phyloP scores from a whole-genome alignment of 148 eudicot species.

The Silene uniflora region DNA sequence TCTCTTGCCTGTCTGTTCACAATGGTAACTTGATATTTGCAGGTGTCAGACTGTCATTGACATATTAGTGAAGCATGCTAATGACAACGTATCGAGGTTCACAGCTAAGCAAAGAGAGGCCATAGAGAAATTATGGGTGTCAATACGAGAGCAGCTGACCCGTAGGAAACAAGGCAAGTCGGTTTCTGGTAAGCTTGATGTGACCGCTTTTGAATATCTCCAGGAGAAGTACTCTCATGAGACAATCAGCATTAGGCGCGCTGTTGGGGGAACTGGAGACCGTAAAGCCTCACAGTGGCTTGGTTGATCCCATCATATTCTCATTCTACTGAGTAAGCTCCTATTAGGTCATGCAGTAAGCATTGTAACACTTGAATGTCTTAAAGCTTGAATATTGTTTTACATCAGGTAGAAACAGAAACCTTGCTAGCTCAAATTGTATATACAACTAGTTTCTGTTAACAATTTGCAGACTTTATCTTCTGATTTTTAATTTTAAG shows the following conservation, averaged over 20 bases:
- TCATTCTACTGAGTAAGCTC: neutral
- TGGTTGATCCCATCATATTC: slow-evolving; percentile 39
- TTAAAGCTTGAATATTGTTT: neutral
- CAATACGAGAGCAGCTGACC: slow-evolving; percentile 74
- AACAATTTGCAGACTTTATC: neutral
- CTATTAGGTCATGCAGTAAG: neutral
- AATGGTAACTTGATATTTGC: slow-evolving; percentile 24
- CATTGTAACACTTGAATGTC: neutral
- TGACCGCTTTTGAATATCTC: slow-evolving; percentile 80
- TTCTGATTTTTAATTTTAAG: no score
- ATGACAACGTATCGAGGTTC: slow-evolving; percentile 70
- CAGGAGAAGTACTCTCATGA: slow-evolving; percentile 90
- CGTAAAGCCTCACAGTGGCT: slow-evolving; percentile 84
- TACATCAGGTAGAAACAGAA: neutral
- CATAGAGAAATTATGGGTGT: slow-evolving; percentile 75
- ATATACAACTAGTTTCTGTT: slow-evolving; percentile 11
- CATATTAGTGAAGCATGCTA: slow-evolving; percentile 86
- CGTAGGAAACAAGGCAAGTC: slow-evolving; percentile 93
- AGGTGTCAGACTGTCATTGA: slow-evolving; percentile 98
- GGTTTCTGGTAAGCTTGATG: slow-evolving; percentile 90
- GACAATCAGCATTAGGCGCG: slow-evolving; percentile 81
- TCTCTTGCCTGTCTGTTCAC: slow-evolving; percentile 2
- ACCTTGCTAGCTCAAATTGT: slow-evolving; percentile 11
- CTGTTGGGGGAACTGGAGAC: slow-evolving; percentile 78
- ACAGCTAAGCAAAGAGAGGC: slow-evolving; percentile 74